Base-by-base conservation (phyloP, 2,329 filamentous ascomycete species). In the Dothideomycetes sp. region DNA sequence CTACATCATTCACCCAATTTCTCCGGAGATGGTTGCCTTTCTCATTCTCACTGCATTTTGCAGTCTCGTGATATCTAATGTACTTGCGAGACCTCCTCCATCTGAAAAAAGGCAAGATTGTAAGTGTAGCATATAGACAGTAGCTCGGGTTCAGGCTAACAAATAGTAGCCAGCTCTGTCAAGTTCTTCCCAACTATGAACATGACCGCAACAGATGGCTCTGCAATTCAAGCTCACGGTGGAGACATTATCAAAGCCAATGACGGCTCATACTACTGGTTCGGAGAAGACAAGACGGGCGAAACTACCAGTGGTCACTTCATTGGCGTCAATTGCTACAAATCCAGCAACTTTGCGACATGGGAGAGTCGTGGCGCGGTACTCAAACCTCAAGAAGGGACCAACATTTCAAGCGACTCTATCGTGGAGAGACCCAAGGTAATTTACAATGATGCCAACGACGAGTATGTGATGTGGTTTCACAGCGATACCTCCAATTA, bases 361-460 rank as follows among this genome's bases (percentile, higher is more conserved):
- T 83, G 79, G 79, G 72, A 62, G 0, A 77, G 73, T 42, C 72
- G 70, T 24, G 72, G 73, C 10, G 70, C 75, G 0, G 61, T 82
- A 0, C 61, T 84, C 2, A 72, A 72, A 0, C 65, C 64, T 0
- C 68, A 70, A 3, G 45, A 55, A 5, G 43, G 38, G 11, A 51
- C 51, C 9, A 50, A 51, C 39, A 53, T 53, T 38, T 51, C 49
- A n/a, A 31, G 30, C 29, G 67, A 67, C 45, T 69, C 77, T 3
- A 67, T 83, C 9, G 72, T 83, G 2, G 79, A 83, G 56, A 62
- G 79, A 15, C 79, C 79, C 3, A 82, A 83, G 57, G 70, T 83
- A 3, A 69, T 83, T 4, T 81, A 74, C 60, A 83, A 83, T 47
- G 71, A 75, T 11, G 59, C 61, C n/a, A 81, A 77, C 0, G 49